Percentiles rank a stretch among this genome's conserved stretches.
These are phyloP conservation scores for Fusarium sp. DNA, from an alignment of 2,329 filamentous ascomycete species.

Conservation along the genomic window DNA sequence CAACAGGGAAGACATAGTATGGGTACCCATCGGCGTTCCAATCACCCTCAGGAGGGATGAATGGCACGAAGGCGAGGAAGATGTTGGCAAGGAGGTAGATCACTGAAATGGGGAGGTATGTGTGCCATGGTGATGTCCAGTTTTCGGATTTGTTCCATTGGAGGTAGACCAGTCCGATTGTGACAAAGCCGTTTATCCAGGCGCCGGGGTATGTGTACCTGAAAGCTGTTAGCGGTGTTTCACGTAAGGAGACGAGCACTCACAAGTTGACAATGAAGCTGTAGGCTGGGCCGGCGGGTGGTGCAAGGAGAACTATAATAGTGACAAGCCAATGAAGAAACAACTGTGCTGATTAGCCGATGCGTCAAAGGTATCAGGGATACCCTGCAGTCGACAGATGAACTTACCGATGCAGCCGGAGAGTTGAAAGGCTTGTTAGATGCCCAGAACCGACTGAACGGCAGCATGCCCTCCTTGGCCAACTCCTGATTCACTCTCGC, in stretches of 20 bases:
- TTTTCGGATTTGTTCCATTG: conserved; percentile 62
- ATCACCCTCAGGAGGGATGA: conserved; percentile 64
- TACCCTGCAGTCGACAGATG: not conserved
- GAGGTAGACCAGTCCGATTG: conserved; percentile 63
- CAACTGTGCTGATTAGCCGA: conserved; percentile 51
- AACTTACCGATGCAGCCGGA: conserved; percentile 65
- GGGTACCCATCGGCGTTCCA: conserved; percentile 64
- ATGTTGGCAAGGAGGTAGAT: conserved; percentile 64
- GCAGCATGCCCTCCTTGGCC: conserved; percentile 76
- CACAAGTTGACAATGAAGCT: conserved; percentile 72
- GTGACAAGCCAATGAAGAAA: conserved; percentile 76
- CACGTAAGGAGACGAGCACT: fast-evolving
- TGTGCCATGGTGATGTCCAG: conserved; percentile 66
- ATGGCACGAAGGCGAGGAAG: conserved; percentile 65
- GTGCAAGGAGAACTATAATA: conserved; percentile 72
- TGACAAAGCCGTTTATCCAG: conserved; percentile 66
- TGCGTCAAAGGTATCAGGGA: not conserved
- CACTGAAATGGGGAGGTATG: conserved; percentile 60
- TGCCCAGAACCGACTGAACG: conserved; percentile 74
- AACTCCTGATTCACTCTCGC: conserved; percentile 73
- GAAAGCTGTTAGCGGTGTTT: conserved; percentile 10
- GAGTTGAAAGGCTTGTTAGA: conserved; percentile 76
- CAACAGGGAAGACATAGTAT: conserved; percentile 68
- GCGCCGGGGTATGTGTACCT: conserved; percentile 64
- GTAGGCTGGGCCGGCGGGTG: conserved; percentile 75